Evolutionary conservation across 495 filamentous ascomycete species (phyloP).

Genomic region (Penicillium taxi): DNA sequence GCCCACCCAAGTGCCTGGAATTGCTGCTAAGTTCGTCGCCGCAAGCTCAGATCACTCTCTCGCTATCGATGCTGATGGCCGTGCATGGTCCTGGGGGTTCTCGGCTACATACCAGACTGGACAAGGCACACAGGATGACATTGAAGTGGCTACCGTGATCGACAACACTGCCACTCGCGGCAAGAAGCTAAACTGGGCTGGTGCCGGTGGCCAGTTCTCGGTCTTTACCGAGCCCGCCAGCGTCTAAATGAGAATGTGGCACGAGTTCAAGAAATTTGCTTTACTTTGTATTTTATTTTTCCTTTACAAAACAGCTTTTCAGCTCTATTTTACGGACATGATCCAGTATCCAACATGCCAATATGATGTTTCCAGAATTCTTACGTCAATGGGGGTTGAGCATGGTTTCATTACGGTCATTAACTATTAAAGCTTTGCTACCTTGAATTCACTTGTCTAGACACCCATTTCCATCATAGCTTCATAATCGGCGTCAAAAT

Average conservation of each 20-base stretch:
- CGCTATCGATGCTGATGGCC: slow-evolving; percentile 47
- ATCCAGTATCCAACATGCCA: slow-evolving; percentile 2
- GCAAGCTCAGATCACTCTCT: slow-evolving; percentile 53
- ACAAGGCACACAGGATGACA: slow-evolving; percentile 49
- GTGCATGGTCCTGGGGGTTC: slow-evolving; percentile 57
- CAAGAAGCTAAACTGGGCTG: slow-evolving; percentile 49
- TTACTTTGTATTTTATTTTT: background rate
- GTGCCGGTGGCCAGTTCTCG: slow-evolving; percentile 56
- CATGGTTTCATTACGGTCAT: background rate
- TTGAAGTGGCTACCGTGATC: slow-evolving; percentile 49
- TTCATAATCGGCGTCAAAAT: slow-evolving; percentile 28
- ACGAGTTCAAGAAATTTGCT: background rate
- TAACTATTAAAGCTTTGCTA: background rate
- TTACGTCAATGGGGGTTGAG: slow-evolving; percentile 1
- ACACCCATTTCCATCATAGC: slow-evolving; percentile 26
- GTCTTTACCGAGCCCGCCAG: slow-evolving; percentile 32
- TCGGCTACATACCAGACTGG: slow-evolving; percentile 57
- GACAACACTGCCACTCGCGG: slow-evolving; percentile 52
- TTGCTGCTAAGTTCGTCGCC: slow-evolving; percentile 36
- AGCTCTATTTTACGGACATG: slow-evolving; percentile 1
- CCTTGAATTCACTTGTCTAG: slow-evolving; percentile 5
- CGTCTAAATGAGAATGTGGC: slow-evolving; percentile 8
- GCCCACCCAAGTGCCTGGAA: slow-evolving; percentile 44
- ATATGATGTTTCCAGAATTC: slow-evolving; percentile 9
- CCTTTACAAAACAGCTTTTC: background rate